Evolutionary conservation across 768 basidiomycete species (phyloP).

Genomic region (Pleurotus djamor): DNA sequence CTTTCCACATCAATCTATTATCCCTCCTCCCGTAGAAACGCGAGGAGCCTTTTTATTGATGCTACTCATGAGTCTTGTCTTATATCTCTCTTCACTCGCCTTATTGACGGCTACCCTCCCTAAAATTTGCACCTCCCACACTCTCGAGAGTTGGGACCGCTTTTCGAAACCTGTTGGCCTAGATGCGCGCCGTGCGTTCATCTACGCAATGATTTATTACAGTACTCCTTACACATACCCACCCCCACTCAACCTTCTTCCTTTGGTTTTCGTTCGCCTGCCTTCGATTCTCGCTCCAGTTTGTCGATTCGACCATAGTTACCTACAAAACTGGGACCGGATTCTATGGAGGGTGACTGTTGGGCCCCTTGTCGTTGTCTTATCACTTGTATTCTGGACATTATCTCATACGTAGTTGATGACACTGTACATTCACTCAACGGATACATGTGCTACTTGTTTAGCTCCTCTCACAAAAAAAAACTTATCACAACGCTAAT

Average conservation of each 20-base stretch:
- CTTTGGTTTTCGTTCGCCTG: constrained; percentile 18
- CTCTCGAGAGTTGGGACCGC: constrained; percentile 39
- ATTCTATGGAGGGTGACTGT: constrained; percentile 40
- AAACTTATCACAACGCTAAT: no score
- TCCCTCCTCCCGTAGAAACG: constrained; percentile 45
- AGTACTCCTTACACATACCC: constrained; percentile 40
- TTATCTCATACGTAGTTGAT: not conserved
- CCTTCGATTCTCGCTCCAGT: constrained; percentile 7
- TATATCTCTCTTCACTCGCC: constrained; percentile 30
- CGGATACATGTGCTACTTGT: no score
- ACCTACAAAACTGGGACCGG: constrained; percentile 20
- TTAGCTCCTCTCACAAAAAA: no score
- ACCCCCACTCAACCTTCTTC: constrained; percentile 49
- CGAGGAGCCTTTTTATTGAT: constrained; percentile 42
- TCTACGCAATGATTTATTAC: constrained; percentile 31
- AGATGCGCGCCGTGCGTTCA: constrained; percentile 39
- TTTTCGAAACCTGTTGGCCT: constrained; percentile 42
- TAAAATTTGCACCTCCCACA: constrained; percentile 12
- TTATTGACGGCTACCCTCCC: constrained; percentile 24
- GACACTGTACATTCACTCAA: not conserved
- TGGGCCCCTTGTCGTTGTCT: constrained; percentile 33
- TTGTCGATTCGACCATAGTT: constrained; percentile 15
- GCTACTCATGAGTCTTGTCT: constrained; percentile 24
- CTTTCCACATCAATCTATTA: not conserved
- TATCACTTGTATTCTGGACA: constrained; percentile 5